Evolutionary conservation across 148 eudicot genomes (phyloP).

Genomic region (Silene conica): DNA sequence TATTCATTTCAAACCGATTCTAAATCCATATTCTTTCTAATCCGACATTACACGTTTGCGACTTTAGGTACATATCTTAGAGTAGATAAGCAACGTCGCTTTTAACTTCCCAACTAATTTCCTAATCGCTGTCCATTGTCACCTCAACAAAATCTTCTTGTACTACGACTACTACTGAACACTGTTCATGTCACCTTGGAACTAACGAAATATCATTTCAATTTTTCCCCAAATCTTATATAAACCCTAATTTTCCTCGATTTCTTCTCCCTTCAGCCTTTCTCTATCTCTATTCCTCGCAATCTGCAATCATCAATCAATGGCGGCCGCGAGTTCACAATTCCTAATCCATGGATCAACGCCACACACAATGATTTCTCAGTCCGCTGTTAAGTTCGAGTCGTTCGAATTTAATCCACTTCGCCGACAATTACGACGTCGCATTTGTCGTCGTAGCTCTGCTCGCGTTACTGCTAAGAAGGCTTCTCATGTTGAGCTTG

Average conservation of each 20-base stretch:
- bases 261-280: background rate
- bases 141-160: background rate
- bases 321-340: slow-evolving; percentile 39
- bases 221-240: background rate
- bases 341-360: slow-evolving; percentile 36
- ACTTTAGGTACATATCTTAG: too few species aligned
- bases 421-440: slow-evolving; percentile 16
- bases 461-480: slow-evolving; percentile 16
- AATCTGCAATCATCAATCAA: slow-evolving; percentile 28
- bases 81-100: background rate
- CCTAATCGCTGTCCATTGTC: background rate
- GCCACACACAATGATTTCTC: slow-evolving; percentile 20
- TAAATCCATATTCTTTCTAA: too few species aligned
- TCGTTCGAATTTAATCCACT: slow-evolving; percentile 14
- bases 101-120: background rate
- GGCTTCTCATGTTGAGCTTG: slow-evolving; percentile 37
- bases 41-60: too few species aligned
- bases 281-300: background rate
- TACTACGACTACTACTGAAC: background rate
- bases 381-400: slow-evolving; percentile 10
- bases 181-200: slow-evolving; percentile 1
- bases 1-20: too few species aligned
- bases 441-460: slow-evolving; percentile 26
- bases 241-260: background rate
- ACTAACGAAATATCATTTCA: background rate